These are phyloP conservation scores for Gloeostereum incarnatum DNA, from an alignment of 768 basidiomycete genomes.

Conservation along the genomic window DNA sequence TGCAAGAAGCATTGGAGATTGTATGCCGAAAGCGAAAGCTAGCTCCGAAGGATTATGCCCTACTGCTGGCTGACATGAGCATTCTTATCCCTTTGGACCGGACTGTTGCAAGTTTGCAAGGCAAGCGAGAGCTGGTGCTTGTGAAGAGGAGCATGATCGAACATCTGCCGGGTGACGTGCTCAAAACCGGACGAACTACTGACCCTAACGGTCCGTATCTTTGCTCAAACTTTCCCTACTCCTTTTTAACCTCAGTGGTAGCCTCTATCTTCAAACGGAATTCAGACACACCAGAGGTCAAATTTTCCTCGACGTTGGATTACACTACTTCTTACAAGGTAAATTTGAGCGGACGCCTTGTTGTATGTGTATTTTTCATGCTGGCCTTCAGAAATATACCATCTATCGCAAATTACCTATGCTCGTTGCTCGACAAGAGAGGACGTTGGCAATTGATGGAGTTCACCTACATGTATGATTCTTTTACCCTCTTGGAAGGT, in stretches of 20 bases:
- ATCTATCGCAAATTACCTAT: conserved; percentile 94
- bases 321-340: conserved; percentile 85
- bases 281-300: conserved; percentile 61
- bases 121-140: conserved; percentile 74
- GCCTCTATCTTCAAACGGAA: conserved; percentile 92
- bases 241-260: conserved; percentile 16
- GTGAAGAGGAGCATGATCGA: conserved; percentile 73
- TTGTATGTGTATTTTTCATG: not conserved
- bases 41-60: conserved; percentile 74
- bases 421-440: conserved; percentile 84
- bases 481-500: conserved; percentile 4
- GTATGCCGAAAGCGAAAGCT: conserved; percentile 67
- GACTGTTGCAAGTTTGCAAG: conserved; percentile 92
- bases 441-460: conserved; percentile 89
- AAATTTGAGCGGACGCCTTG: no score
- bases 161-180: conserved; percentile 59
- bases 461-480: conserved; percentile 77
- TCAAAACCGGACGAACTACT: conserved; percentile 60
- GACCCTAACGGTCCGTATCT: conserved; percentile 79
- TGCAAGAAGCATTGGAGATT: conserved; percentile 89
- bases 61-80: conserved; percentile 59
- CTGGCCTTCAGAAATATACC: conserved; percentile 60
- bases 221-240: not conserved
- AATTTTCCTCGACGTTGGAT: conserved; percentile 59
- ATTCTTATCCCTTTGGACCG: conserved; percentile 87